Percentiles rank a stretch among this genome's conserved stretches.
These are phyloP conservation scores for Mytilinidion resinicola DNA, from an alignment of 495 filamentous ascomycete species.

Conservation along the genomic window DNA sequence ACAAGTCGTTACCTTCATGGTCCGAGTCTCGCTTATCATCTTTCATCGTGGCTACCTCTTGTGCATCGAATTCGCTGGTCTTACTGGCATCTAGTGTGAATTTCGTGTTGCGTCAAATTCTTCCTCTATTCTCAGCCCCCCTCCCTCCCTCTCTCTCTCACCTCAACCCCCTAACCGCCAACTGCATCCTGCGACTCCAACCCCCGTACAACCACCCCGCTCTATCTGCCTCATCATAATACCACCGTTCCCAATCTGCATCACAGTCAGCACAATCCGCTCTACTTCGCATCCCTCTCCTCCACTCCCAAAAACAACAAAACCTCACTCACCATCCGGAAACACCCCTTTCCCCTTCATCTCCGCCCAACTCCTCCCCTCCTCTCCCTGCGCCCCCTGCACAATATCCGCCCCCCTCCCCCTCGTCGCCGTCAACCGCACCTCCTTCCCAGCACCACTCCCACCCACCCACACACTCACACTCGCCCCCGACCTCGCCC, in stretches of 20 bases:
- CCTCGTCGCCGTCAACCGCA: not conserved
- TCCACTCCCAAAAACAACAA: not conserved
- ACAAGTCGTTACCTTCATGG: too few species aligned
- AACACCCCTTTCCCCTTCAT: conserved; percentile 8
- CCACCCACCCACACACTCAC: conserved; percentile 18
- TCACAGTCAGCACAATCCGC: not conserved
- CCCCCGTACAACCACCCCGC: conserved; percentile 26
- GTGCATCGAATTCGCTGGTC: too few species aligned
- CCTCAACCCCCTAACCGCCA: conserved; percentile 2
- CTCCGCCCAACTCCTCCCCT: conserved; percentile 18
- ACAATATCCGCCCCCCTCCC: conserved; percentile 1
- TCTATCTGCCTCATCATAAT: conserved; percentile 21
- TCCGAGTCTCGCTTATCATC: too few species aligned
- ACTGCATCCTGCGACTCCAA: conserved; percentile 15
- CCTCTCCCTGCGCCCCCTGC: not conserved
- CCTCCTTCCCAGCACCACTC: not conserved
- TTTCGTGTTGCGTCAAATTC: too few species aligned
- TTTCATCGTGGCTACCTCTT: too few species aligned
- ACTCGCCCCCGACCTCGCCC: conserved; percentile 11
- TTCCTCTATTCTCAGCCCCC: too few species aligned
- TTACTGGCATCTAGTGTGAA: too few species aligned
- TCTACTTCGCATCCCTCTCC: too few species aligned
- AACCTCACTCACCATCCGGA: not conserved
- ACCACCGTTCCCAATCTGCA: conserved; percentile 20
- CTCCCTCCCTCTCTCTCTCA: not conserved